Evolutionary conservation across 345 rosid species (phyloP), one percentile per base, ranked within the genome.

Genomic region (Noccaea bulbosa): DNA sequence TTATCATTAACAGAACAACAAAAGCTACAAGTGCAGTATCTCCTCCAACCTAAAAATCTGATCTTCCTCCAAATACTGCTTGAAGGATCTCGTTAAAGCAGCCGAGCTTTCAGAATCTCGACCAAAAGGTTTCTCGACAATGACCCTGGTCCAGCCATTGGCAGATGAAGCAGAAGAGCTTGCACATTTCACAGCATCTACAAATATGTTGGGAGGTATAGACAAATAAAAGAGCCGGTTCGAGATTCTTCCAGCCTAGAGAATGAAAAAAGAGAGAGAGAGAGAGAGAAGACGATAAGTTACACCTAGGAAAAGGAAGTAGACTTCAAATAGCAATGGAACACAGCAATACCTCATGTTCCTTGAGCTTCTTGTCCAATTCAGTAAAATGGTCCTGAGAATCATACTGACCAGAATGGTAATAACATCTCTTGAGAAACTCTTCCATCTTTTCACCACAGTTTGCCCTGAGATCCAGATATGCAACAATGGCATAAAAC

Each of bases 111-210:
- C 98, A 44, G 99, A 91, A 81, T 91, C 96, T 70, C 96, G 86
- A 62, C 99, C 99, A 79, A 94, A 94, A 69, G 99, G 99, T 82
- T 94, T 94, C 87, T 94, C 99, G 14, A 94, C 99, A 60, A 94
- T 91, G 80, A 94, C 99, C 75, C 98, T 85, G 47, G 95, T 91
- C 99, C 99, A 94, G 78, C 99, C 99, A 67, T 76, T 81, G 62
- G 82, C 84, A 80, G 99, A 83, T 69, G 99, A 91, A 67, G 97
- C 95, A 30, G 95, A 89, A 14, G 69, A 50, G 85, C 95, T 94
- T 59, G 99, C 93, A 68, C 98, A 89, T 83, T 70, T 89, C 65
- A 94, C 98, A 4, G 99, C 99, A 73, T 94, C 89, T 30, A 87
- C 78, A 65, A 94, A 94, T 73, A 94, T 94, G 77, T 89, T 94